A percentile compares a stretch with the other conserved stretches of the same genome.
Conservation (phyloP, 805 yeast species). For the Pichia thaimueangensis region DNA sequence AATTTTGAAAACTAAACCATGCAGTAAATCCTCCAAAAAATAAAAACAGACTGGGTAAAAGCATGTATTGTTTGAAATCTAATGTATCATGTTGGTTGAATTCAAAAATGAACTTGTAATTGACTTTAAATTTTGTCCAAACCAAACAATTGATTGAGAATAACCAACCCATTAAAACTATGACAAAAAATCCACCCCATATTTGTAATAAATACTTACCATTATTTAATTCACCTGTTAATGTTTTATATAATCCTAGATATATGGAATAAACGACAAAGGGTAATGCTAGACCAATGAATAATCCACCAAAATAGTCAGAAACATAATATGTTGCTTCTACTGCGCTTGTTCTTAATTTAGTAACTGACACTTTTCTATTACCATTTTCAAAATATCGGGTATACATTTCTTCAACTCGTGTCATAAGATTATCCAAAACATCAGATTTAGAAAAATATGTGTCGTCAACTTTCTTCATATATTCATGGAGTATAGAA, state of each 20-base stretch:
- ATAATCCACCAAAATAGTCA: slow-evolving; percentile 58
- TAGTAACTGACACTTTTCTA: slow-evolving; percentile 65
- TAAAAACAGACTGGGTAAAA: slow-evolving; percentile 56
- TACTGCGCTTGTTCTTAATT: slow-evolving; percentile 45
- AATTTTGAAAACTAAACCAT: slow-evolving; percentile 71
- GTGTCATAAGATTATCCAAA: slow-evolving; percentile 54
- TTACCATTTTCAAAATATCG: slow-evolving; percentile 63
- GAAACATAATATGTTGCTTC: slow-evolving; percentile 36
- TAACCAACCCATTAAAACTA: slow-evolving; percentile 51
- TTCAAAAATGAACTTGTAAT: slow-evolving; percentile 89
- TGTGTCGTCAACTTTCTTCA: slow-evolving; percentile 51
- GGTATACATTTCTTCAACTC: slow-evolving; percentile 65
- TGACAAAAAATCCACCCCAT: slow-evolving; percentile 86
- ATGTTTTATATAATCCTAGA: slow-evolving; percentile 32
- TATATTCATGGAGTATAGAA: slow-evolving; percentile 39
- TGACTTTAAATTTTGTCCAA: slow-evolving; percentile 72
- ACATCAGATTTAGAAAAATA: slow-evolving; percentile 58
- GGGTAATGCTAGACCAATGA: slow-evolving; percentile 66
- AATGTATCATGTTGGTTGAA: slow-evolving; percentile 63
- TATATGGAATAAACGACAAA: slow-evolving; percentile 56
- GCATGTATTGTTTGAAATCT: slow-evolving; percentile 57
- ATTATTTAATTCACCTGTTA: slow-evolving; percentile 40
- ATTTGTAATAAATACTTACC: slow-evolving; percentile 66
- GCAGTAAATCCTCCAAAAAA: slow-evolving; percentile 53
- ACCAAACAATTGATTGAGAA: slow-evolving; percentile 64